Evolutionary conservation across 345 rosid genomes (phyloP).

Genomic region (Erodium maritimum): DNA sequence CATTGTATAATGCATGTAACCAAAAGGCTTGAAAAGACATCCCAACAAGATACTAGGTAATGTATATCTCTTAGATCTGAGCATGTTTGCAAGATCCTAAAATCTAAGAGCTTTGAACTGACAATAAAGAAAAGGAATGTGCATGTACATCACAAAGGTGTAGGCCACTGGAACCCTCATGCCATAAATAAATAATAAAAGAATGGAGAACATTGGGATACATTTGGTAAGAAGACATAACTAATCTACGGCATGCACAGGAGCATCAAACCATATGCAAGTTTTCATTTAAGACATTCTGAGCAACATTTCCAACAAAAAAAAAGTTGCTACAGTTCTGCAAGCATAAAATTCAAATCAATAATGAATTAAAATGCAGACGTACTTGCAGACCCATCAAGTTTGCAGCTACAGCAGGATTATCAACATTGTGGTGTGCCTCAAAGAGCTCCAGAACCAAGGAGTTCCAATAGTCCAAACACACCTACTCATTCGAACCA

Average conservation of each 20-base stretch:
- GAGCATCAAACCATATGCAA: too few relatives aligned
- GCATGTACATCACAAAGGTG: too few relatives aligned
- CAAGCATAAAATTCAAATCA: not conserved
- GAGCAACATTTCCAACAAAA: not conserved
- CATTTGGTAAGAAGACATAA: too few relatives aligned
- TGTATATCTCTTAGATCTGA: too few relatives aligned
- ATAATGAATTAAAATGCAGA: too few relatives aligned
- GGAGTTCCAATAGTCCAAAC: conserved; percentile 97
- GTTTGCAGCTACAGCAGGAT: conserved; percentile 57
- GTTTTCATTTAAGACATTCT: not conserved
- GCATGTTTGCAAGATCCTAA: too few relatives aligned
- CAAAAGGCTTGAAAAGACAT: not conserved
- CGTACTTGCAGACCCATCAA: conserved; percentile 78
- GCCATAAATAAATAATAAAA: too few relatives aligned
- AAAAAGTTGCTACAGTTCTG: not conserved
- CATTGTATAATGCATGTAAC: not conserved
- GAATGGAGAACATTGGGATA: too few relatives aligned
- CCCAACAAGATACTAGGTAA: not conserved
- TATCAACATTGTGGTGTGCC: conserved; percentile 68
- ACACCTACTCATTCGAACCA: conserved; percentile 44
- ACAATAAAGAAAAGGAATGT: too few relatives aligned
- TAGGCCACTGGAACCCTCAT: too few relatives aligned
- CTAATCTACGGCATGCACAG: too few relatives aligned
- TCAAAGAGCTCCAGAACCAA: conserved; percentile 88
- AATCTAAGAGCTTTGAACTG: too few relatives aligned